A percentile compares a stretch with the other conserved stretches of the same genome.
Evolutionary conservation across 2,329 filamentous ascomycete species (phyloP).

Genomic region (Botrytis fragariae): DNA sequence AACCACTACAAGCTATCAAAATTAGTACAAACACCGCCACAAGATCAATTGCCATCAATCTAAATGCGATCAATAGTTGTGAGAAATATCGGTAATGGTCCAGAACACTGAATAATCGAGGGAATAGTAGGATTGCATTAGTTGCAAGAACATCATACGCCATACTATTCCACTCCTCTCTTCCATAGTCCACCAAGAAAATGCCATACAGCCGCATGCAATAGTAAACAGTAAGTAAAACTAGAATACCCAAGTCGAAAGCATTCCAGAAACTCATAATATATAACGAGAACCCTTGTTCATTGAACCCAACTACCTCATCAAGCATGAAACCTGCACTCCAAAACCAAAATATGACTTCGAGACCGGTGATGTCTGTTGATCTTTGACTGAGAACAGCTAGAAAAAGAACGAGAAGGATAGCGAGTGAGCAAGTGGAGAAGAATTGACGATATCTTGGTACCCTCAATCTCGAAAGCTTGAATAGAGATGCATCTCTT

Average conservation of each 20-base stretch:
- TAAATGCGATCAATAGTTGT: constrained; percentile 88
- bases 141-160: constrained; percentile 93
- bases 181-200: constrained; percentile 69
- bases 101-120: constrained; percentile 85
- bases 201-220: constrained; percentile 86
- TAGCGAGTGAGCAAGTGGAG: constrained; percentile 81
- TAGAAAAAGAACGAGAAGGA: constrained; percentile 81
- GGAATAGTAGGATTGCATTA: constrained; percentile 84
- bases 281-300: constrained; percentile 93
- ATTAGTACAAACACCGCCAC: constrained; percentile 82
- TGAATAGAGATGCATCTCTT: constrained; percentile 84
- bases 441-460: constrained; percentile 89
- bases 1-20: constrained; percentile 85
- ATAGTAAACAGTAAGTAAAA: constrained; percentile 85
- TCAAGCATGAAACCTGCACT: constrained; percentile 96
- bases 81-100: constrained; percentile 97
- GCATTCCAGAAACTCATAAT: constrained; percentile 98
- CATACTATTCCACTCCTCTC: constrained; percentile 71
- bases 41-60: constrained; percentile 89
- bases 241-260: constrained; percentile 85
- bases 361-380: constrained; percentile 75
- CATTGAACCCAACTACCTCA: constrained; percentile 92
- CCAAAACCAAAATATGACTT: constrained; percentile 96
- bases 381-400: constrained; percentile 76
- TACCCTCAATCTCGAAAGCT: constrained; percentile 84